These are phyloP conservation scores for Aspergillus sp. DNA, from an alignment of 2,329 filamentous ascomycete genomes.

Conservation along the genomic window DNA sequence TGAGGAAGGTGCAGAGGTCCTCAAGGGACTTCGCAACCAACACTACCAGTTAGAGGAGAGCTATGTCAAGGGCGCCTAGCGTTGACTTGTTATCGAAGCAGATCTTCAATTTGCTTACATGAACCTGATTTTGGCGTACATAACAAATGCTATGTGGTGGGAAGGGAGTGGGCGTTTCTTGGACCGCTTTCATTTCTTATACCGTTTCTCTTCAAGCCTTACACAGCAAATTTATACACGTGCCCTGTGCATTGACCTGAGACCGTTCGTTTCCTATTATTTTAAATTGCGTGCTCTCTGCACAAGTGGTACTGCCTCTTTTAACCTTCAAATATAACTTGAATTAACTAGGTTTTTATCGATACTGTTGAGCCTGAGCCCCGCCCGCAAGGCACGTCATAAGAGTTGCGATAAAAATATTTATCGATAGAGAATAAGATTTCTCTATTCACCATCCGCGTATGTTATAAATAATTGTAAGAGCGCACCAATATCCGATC, in stretches of 20 bases:
- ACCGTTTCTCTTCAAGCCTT: not conserved
- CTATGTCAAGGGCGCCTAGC: conserved; percentile 34
- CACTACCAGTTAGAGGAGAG: conserved; percentile 50
- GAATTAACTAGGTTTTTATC: not conserved
- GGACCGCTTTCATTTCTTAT: not conserved
- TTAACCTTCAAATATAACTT: not conserved
- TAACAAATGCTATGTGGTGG: conserved; percentile 13
- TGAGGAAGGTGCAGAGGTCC: conserved; percentile 57
- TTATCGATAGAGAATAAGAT: not conserved
- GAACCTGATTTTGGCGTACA: conserved; percentile 24
- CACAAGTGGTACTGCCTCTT: not conserved
- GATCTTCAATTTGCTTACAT: not conserved
- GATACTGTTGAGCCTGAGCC: not conserved
- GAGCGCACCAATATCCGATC: not conserved
- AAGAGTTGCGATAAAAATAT: not conserved
- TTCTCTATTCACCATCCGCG: not conserved
- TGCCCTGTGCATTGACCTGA: not conserved
- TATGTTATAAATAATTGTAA: not conserved
- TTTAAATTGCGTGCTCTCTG: not conserved
- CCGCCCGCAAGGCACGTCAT: not conserved
- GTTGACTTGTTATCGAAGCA: not conserved
- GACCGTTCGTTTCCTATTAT: not conserved
- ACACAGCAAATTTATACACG: not conserved
- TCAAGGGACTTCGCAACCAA: conserved; percentile 57
- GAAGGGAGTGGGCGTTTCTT: not conserved